These are phyloP conservation scores for Plantago rigida DNA, from an alignment of 305 asterid species.

Conservation along the genomic window DNA sequence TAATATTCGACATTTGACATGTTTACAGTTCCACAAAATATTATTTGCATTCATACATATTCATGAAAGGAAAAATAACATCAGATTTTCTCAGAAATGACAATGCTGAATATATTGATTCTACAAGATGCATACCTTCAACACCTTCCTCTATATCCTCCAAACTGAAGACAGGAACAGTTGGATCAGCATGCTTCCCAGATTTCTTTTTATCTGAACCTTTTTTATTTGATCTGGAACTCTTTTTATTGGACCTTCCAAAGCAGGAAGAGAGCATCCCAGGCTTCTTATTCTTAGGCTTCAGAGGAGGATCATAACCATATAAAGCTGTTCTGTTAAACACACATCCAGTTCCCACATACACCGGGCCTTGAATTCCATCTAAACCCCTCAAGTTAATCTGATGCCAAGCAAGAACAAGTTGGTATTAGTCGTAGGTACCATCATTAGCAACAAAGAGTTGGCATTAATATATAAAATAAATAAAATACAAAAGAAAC, in stretches of 20 bases:
- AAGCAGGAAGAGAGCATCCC: slow-evolving; percentile 60
- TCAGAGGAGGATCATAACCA: slow-evolving; percentile 91
- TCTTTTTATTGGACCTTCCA: slow-evolving; percentile 66
- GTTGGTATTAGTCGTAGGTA: slow-evolving; percentile 14
- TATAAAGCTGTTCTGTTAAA: slow-evolving; percentile 92
- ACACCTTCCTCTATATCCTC: slow-evolving; percentile 98
- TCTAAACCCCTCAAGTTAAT: slow-evolving; percentile 96
- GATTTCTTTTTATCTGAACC: slow-evolving; percentile 91
- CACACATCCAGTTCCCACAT: slow-evolving; percentile 98
- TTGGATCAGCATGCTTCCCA: slow-evolving; percentile 75
- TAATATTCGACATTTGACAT: too few relatives aligned
- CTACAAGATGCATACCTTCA: slow-evolving; percentile 54
- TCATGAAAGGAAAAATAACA: background rate
- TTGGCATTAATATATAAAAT: background rate
- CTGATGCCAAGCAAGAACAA: slow-evolving; percentile 32
- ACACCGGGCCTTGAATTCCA: slow-evolving; percentile 98
- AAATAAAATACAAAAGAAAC: background rate
- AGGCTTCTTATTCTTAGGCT: slow-evolving; percentile 68
- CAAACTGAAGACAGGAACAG: slow-evolving; percentile 84
- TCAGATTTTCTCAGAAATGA: slow-evolving; percentile 9
- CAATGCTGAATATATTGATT: slow-evolving; percentile 12
- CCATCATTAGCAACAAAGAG: slow-evolving; percentile 4
- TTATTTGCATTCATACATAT: background rate
- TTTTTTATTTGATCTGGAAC: slow-evolving; percentile 64
- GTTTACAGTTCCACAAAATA: background rate